These are phyloP conservation scores for Aspergillus ochraceoroseus DNA, from an alignment of 2,329 filamentous ascomycete species.

Conservation along the genomic window DNA sequence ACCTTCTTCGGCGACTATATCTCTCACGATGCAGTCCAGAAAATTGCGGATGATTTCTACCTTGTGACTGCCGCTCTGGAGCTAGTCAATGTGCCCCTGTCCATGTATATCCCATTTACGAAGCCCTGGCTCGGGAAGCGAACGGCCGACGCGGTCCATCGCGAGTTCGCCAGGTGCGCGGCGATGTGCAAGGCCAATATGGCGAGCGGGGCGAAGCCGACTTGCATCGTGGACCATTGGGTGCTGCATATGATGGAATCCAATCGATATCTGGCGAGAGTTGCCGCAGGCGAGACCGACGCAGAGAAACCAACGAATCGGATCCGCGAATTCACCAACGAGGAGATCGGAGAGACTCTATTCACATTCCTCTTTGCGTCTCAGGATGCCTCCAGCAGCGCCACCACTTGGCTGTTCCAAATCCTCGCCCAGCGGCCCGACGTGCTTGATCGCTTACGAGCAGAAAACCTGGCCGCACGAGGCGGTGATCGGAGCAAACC, in stretches of 20 bases:
- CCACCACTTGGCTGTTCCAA: slow-evolving; percentile 53
- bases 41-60: slow-evolving; percentile 88
- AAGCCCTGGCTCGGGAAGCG: slow-evolving; percentile 90
- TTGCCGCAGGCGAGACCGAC: slow-evolving; percentile 59
- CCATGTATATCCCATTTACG: slow-evolving; percentile 78
- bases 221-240: slow-evolving; percentile 88
- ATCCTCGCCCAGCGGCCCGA: slow-evolving; percentile 50
- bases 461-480: slow-evolving; percentile 47
- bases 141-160: slow-evolving; percentile 75
- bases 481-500: slow-evolving; percentile 41
- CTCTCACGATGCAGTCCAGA: slow-evolving; percentile 75
- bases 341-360: slow-evolving; percentile 50
- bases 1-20: slow-evolving; percentile 91
- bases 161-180: slow-evolving; percentile 76
- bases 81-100: slow-evolving; percentile 77
- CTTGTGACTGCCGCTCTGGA: slow-evolving; percentile 84
- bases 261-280: slow-evolving; percentile 64
- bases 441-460: slow-evolving; percentile 44
- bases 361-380: slow-evolving; percentile 54
- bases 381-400: slow-evolving; percentile 52
- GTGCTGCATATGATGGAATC: slow-evolving; percentile 76
- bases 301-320: slow-evolving; percentile 38
- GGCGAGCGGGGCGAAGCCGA: slow-evolving; percentile 69
- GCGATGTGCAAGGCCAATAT: slow-evolving; percentile 81
- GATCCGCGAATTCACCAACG: slow-evolving; percentile 49